Base-by-base conservation (phyloP, 225 moss, liverwort and hornwort species). In the Physcomitrellopsis africana region DNA sequence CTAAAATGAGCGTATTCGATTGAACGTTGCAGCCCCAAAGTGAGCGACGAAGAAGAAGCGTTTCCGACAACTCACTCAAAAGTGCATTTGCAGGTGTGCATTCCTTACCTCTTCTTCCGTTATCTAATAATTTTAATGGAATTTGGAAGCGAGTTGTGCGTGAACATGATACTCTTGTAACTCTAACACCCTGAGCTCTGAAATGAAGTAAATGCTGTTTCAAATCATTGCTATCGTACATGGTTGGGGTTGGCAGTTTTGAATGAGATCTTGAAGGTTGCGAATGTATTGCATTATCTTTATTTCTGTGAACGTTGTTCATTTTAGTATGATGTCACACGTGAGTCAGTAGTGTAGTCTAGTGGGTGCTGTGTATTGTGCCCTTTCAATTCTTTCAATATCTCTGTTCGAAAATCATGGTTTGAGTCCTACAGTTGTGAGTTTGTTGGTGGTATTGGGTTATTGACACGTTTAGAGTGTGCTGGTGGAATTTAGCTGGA, bases 21-120 rank as follows among this genome's bases (percentile, higher is more conserved):
- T 66, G 74, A 12, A 17, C 60, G 55, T 55, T 61, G 68, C 84
- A 92, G 92, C 59, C 76, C 61, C 52, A 79, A 86, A 53, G 43
- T 73, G n/a, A 83, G 65, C 46, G 90, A 83, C 11, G 67, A 71
- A 0, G 90, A 92, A 32, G 92, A 86, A 3, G 32, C 32, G 32
- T 92, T 88, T 80, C 92, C 92, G 7, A 70, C 90, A 2, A 7
- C 62, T 0, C 83, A 79, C 65, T 83, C 81, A 3, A 92, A 90
- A 78, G 90, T 92, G 6, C 86, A 82, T 51, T 65, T 90, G 24
- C 62, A 88, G 92, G 92, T 92, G 68, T 56, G 78, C 24, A 32
- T 51, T 16, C 41, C 29, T 20, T 70, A 20, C 24, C 24, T 13
- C 41, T 45, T 10, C 51, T 49, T 65, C 27, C 45, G 3, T 27